phyloP scores from a whole-genome alignment of 495 filamentous ascomycete genomes.

The Penicillium dipodomyicola region DNA sequence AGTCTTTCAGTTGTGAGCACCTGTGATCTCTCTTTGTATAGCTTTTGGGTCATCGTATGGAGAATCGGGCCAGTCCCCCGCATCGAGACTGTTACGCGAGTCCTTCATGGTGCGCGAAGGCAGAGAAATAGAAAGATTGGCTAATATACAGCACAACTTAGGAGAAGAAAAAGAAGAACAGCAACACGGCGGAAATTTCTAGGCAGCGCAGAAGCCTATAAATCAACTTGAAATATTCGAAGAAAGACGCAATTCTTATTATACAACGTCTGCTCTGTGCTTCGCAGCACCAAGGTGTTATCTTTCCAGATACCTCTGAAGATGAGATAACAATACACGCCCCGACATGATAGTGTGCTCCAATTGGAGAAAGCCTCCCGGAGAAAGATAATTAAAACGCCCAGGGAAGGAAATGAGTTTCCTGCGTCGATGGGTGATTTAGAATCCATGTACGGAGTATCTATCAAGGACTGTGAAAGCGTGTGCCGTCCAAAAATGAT shows the following conservation, averaged over 20 bases:
- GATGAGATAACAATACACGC: not conserved
- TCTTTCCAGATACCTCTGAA: not conserved
- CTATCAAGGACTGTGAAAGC: constrained; percentile 1
- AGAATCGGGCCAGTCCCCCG: constrained; percentile 9
- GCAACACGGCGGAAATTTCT: not conserved
- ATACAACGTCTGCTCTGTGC: not conserved
- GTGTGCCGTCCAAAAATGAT: not conserved
- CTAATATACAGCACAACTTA: not conserved
- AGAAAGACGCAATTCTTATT: not conserved
- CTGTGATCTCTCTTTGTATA: constrained; percentile 19
- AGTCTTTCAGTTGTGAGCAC: constrained; percentile 15
- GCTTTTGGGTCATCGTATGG: constrained; percentile 26
- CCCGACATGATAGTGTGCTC: not conserved
- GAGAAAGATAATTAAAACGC: not conserved
- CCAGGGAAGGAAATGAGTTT: not conserved
- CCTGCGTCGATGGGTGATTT: not conserved
- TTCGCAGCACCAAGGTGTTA: not conserved
- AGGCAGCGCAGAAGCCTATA: not conserved
- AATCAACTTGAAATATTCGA: not conserved
- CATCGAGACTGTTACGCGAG: constrained; percentile 24
- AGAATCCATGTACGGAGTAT: not conserved
- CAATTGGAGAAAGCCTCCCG: not conserved
- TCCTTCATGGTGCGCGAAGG: constrained; percentile 16
- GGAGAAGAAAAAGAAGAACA: not conserved
- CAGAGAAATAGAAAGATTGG: not conserved